A percentile compares a stretch with the other conserved stretches of the same genome.
Conservation (phyloP, 495 filamentous ascomycete genomes). For the Penicillium atrosanguineum region DNA sequence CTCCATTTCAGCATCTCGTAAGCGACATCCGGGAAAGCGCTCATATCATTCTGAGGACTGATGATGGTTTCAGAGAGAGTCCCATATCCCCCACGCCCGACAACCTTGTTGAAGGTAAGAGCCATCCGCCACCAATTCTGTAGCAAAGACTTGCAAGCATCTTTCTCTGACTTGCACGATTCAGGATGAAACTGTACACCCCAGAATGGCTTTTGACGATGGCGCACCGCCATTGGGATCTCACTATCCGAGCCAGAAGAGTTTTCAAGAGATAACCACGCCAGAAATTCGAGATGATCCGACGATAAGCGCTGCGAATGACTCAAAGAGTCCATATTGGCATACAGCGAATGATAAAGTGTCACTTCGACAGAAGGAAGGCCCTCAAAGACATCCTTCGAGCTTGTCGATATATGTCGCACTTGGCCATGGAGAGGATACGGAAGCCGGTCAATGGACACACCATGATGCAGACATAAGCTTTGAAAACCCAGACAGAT, state of each 20-base stretch:
- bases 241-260: constrained; percentile 10
- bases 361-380: constrained; percentile 65
- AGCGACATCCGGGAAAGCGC: constrained; percentile 27
- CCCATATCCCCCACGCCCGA: constrained; percentile 29
- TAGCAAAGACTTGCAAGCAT: constrained; percentile 64
- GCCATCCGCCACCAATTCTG: constrained; percentile 69
- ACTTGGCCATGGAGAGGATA: constrained; percentile 82
- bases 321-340: constrained; percentile 37
- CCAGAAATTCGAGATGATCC: constrained; percentile 32
- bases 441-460: constrained; percentile 56
- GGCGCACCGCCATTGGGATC: constrained; percentile 76
- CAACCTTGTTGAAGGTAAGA: constrained; percentile 36
- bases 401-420: constrained; percentile 54
- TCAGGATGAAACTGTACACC: constrained; percentile 95
- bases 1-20: constrained; percentile 40
- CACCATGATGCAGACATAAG: constrained; percentile 65
- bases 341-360: constrained; percentile 85
- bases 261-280: constrained; percentile 34
- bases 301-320: neutral
- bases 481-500: constrained; percentile 94
- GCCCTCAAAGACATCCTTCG: constrained; percentile 51
- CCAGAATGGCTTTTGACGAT: constrained; percentile 75
- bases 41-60: constrained; percentile 18
- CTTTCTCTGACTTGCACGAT: constrained; percentile 75
- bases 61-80: constrained; percentile 25